phyloP scores from a whole-genome alignment of 345 rosid species.

The Citropsis articulata region DNA sequence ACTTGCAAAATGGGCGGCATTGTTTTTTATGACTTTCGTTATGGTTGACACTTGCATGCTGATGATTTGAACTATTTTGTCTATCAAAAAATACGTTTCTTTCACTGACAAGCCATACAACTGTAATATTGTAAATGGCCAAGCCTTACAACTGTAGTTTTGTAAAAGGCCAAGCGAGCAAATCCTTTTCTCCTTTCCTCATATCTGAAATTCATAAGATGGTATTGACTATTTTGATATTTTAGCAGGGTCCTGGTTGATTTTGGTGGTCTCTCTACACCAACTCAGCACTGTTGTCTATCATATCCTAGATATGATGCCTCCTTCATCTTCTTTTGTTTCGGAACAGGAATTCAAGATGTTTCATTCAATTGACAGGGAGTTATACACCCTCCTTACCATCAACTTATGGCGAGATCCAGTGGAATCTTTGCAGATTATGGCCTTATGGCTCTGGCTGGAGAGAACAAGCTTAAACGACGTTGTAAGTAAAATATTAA shows the following conservation, averaged over 20 bases:
- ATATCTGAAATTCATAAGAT: background rate
- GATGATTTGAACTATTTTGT: background rate
- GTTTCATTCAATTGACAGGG: constrained; percentile 52
- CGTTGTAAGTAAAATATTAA: constrained; percentile 28
- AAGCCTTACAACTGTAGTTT: background rate
- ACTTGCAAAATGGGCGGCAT: background rate
- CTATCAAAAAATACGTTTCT: background rate
- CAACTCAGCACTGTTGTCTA: background rate
- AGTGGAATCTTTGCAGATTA: constrained; percentile 32
- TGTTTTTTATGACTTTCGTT: background rate
- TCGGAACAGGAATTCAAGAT: constrained; percentile 27
- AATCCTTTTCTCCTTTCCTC: background rate
- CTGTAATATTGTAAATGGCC: background rate
- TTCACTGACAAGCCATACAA: background rate
- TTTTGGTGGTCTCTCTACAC: background rate
- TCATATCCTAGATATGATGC: background rate
- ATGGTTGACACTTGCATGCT: background rate
- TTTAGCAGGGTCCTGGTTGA: constrained; percentile 7
- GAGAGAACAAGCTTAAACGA: constrained; percentile 33
- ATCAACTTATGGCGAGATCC: constrained; percentile 43
- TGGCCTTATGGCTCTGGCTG: constrained; percentile 55
- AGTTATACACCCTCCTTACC: constrained; percentile 36
- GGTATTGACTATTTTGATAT: background rate
- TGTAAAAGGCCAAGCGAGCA: background rate
- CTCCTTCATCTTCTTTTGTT: constrained; percentile 11